Base-by-base conservation (phyloP, 1,139 yeast genomes). In the Eremothecium sinecaudum region DNA sequence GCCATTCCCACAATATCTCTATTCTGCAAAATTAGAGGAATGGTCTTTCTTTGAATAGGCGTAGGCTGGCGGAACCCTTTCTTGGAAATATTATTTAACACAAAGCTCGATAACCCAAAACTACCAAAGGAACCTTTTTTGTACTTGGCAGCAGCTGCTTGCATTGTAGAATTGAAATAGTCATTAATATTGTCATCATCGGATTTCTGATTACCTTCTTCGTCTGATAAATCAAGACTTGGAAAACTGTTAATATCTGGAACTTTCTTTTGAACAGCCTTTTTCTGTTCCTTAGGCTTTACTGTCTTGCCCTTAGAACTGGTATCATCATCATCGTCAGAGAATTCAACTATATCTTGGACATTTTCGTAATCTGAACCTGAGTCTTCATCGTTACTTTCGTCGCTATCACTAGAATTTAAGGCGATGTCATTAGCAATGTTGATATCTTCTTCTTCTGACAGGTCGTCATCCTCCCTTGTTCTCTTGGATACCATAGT, bases 1-100 rank as follows among this genome's bases (percentile, higher is more conserved):
- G 99, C 99, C 95, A 92, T 92, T 51, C 97, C 99, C 14, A 92
- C 98, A 22, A 92, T 94, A 62, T 92, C 98, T 52, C 94, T 69
- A 40, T 75, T 79, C 39, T 82, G 87, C 64, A 90, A 65, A 37
- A 90, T 78, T 38, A 86, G 66, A 1, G 98, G 98, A 38, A 92
- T 83, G 3, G 98, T 79, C 55, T 87, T 87, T 43, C 98, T 70
- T 62, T 92, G 99, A 56, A 92, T 92, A 2, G 99, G 98, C 0
- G 99, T 92, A 7, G 99, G 98, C 47, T 82, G 93, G 48, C 76
- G 79, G 63, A 76, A 92, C 13, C 99, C 99, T 54, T 84, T 87
- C 44, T 75, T 77, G 37, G 75, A 58, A 37, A 92, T 80, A 49
- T 86, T 90, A 25, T 67, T 61, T 36, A 86, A 58, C 10, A 87